A percentile compares a stretch with the other conserved stretches of the same genome.
Evolutionary conservation across 2,329 filamentous ascomycete species (phyloP).

Genomic region (Sporothrix pallida): DNA sequence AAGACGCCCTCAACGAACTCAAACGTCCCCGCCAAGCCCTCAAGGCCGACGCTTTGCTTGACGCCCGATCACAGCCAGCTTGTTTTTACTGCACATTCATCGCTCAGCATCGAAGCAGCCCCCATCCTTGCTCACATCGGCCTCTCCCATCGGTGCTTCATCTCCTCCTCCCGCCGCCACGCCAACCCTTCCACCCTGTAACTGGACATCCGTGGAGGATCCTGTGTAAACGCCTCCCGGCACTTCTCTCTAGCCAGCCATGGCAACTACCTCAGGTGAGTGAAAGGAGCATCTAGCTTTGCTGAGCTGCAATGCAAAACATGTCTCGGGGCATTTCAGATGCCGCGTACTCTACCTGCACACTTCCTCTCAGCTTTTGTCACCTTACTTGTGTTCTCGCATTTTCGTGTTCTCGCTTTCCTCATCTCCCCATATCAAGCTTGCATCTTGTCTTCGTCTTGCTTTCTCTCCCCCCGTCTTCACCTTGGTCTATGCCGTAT

Average conservation of each 20-base stretch:
- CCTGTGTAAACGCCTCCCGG: conserved; percentile 24
- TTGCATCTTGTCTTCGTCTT: background rate
- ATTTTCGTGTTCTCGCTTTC: background rate
- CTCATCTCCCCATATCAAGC: background rate
- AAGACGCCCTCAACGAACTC: background rate
- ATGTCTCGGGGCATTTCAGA: conserved; percentile 29
- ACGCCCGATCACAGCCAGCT: conserved; percentile 19
- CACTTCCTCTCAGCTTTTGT: background rate
- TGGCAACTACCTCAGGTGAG: conserved; percentile 25
- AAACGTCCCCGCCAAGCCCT: background rate
- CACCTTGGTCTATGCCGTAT: background rate
- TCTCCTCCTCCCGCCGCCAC: conserved; percentile 10
- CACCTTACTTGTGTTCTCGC: background rate
- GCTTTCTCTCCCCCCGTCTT: background rate
- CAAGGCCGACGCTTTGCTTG: conserved; percentile 20
- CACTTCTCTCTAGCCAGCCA: conserved; percentile 21
- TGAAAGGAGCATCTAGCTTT: background rate
- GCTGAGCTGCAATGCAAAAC: conserved; percentile 26
- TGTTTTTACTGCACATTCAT: background rate
- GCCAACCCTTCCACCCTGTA: conserved; percentile 11
- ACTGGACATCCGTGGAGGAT: conserved; percentile 22
- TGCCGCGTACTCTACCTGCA: background rate
- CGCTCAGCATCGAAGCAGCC: background rate
- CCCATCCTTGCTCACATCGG: background rate
- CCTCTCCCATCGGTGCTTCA: background rate